Base-by-base conservation (phyloP, 177 flowering plant genomes). In the Vitis hybrid region DNA sequence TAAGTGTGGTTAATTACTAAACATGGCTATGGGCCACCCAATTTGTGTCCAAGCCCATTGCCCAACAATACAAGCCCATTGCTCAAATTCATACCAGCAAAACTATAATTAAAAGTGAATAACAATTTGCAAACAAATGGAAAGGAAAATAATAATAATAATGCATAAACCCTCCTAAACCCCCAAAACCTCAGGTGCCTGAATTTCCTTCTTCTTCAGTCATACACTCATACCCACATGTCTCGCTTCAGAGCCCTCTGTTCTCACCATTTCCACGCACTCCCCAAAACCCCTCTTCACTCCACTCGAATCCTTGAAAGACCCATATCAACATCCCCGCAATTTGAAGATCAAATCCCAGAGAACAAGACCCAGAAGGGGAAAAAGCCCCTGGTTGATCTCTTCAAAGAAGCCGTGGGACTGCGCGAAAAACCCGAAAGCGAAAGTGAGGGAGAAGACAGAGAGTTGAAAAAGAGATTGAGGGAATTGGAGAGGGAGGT, bases 331-430 rank as follows among this genome's bases (percentile, higher is more conserved):
- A 10, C 66, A 26, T 70, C 77, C 4, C 34, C 76, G 22, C 60
- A 67, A 16, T 12, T 61, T n/a, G 61, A 66, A 3, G 3, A 20
- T 26, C 5, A 3, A 49, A 52, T 54, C 68, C 3, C 53, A 15
- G 58, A 18, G 10, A 60, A 59, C 9, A 52, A 73, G 62, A 58
- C 8, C 31, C 50, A 16, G 19, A 68, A 58, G 50, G 6, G 59
- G 51, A 73, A 63, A 68, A 72, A 72, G 63, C 80, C 81, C 0
- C 64, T 84, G 61, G 59, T 59, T 61, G 39, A 73, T 26, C 22
- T 79, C 51, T 82, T 84, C 76, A 74, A 73, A 65, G 81, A 84
- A 71, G 86, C 82, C 0, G 78, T 86, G n/a, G 82, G 76, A n/a
- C 49, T 76, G 18, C 15, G 20, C 1, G 73, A 72, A 18, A 71